Base-by-base conservation (phyloP, 2,329 filamentous ascomycete species). In the Ascochyta koolunga region DNA sequence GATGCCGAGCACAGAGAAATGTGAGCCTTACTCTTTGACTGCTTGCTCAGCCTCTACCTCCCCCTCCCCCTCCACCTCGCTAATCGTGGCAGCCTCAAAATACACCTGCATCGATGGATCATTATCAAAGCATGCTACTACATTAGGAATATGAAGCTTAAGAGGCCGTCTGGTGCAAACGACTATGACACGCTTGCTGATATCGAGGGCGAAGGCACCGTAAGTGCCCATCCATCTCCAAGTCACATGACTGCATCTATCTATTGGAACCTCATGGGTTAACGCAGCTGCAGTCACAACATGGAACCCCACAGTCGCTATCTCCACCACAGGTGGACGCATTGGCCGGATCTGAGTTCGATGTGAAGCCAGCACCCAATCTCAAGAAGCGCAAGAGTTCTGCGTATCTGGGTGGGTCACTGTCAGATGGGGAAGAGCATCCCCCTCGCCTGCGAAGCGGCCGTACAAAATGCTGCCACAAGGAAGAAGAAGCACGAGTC, bases 41-140 rank as follows among this genome's bases (percentile, higher is more conserved):
- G n/a, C 18, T 32, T n/a, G n/a, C n/a, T n/a, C n/a, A n/a, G n/a
- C n/a, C n/a, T n/a, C n/a, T n/a, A n/a, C n/a, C n/a, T n/a, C n/a
- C n/a, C 1, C 25, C 9, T 21, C 13, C 19, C 3, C 3, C n/a
- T 22, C 9, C 18, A 27, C 29, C 18, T 16, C 24, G 11, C 47
- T 56, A 27, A 51, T 16, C 10, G 13, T 33, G 41, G 18, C 47
- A 71, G 70, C 36, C 68, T 74, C 46, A 71, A 72, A 52, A 68
- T 70, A 41, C 71, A 74, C 42, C 59, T 74, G 59, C 71, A 74
- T 53, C 69, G 71, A 52, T 74, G 71, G 71, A 71, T 74, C 58
- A 69, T 73, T 64, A 73, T 74, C 68, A 74, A 74, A 59, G 71
- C 71, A 25, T 74, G 71, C 59, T 73, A 74, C 48, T 73, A 72